Conservation (phyloP, 1,284 basidiomycete species). For the Psilocybe mexicana region DNA sequence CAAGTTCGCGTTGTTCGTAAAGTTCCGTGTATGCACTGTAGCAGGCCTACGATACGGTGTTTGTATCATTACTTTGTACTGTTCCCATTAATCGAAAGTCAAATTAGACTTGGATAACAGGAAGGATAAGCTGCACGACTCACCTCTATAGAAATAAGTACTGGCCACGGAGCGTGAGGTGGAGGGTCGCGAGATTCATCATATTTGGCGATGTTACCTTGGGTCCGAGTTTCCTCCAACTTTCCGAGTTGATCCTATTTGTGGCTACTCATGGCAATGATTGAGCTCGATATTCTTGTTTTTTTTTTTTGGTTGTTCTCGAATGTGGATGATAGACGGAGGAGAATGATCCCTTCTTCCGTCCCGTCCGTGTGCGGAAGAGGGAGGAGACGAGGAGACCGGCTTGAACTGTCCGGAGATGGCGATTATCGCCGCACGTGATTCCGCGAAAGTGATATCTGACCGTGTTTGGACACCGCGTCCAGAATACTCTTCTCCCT, state of each 20-base stretch:
- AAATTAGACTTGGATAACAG: no score
- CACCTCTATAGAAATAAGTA: no score
- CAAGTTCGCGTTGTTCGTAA: neutral
- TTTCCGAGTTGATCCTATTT: neutral
- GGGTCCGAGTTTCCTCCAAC: neutral
- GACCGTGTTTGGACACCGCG: constrained; percentile 8
- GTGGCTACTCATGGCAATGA: no score
- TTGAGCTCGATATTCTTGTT: no score
- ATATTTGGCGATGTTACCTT: neutral
- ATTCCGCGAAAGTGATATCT: constrained; percentile 16
- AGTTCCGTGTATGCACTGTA: neutral
- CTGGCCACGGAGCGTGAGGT: neutral
- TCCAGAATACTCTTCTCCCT: constrained; percentile 15
- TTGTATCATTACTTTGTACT: neutral
- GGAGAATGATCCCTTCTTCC: neutral
- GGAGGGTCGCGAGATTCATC: neutral
- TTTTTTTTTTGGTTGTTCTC: no score
- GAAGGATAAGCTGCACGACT: no score
- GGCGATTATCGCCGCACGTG: constrained; percentile 23
- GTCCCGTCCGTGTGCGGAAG: constrained; percentile 7
- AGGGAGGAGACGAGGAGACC: constrained; percentile 1
- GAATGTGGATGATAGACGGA: neutral
- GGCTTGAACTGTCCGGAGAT: constrained; percentile 8
- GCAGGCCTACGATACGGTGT: neutral
- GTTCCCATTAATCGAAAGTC: no score